Conservation (phyloP, 2,329 filamentous ascomycete genomes). For the Fusarium incarnatum region DNA sequence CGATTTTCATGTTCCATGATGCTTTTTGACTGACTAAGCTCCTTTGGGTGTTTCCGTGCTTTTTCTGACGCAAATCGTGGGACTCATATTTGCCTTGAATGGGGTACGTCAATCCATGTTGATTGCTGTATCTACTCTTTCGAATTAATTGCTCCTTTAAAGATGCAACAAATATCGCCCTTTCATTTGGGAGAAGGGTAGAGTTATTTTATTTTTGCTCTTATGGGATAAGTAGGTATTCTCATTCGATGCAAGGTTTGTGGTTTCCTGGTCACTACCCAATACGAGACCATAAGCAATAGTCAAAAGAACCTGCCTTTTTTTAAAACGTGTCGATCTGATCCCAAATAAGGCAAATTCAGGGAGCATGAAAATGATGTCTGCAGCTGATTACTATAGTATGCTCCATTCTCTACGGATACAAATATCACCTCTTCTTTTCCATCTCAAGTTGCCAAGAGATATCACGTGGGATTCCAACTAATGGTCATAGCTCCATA, state of each 20-base stretch:
- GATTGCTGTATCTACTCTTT: not conserved
- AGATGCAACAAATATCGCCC: not conserved
- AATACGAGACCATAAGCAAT: constrained; percentile 29
- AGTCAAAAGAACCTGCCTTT: constrained; percentile 2
- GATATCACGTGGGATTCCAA: constrained; percentile 41
- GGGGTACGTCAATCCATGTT: not conserved
- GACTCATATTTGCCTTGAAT: not conserved
- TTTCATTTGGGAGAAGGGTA: not conserved
- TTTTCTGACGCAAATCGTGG: constrained; percentile 3
- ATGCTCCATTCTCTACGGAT: constrained; percentile 7
- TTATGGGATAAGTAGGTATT: not conserved
- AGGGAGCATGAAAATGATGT: constrained; percentile 22
- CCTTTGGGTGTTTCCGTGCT: not conserved
- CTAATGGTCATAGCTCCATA: constrained; percentile 48
- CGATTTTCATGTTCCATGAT: constrained; percentile 23
- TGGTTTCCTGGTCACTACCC: constrained; percentile 36
- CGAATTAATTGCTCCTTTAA: not conserved
- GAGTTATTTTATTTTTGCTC: not conserved
- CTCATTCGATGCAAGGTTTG: not conserved
- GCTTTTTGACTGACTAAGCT: constrained; percentile 20
- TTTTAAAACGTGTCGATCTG: constrained; percentile 38
- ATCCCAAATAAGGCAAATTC: constrained; percentile 20
- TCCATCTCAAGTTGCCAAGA: constrained; percentile 24
- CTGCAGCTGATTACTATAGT: not conserved
- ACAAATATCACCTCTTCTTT: constrained; percentile 6